A percentile compares a stretch with the other conserved stretches of the same genome.
These are phyloP conservation scores for Exidia glandulosa DNA, from an alignment of 768 basidiomycete genomes.

Conservation along the genomic window DNA sequence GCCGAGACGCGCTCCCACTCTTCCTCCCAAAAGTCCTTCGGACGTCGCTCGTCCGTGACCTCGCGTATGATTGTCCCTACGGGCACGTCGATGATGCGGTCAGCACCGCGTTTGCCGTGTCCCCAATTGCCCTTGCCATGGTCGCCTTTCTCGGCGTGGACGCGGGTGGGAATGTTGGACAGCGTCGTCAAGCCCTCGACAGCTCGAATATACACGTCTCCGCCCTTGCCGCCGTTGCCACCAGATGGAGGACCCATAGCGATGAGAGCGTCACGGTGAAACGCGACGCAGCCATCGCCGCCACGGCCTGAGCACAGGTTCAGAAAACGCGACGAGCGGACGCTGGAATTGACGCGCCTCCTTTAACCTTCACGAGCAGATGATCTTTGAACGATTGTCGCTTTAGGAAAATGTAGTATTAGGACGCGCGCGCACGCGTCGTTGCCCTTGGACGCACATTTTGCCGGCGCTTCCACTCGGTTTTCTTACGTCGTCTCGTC, in stretches of 20 bases:
- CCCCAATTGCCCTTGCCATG: conserved; percentile 81
- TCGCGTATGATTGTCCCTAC: conserved; percentile 84
- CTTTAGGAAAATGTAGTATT: not conserved
- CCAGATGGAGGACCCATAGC: conserved; percentile 85
- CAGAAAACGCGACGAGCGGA: conserved; percentile 10
- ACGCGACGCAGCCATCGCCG: conserved; percentile 86
- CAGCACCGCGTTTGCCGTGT: conserved; percentile 65
- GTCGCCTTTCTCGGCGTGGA: conserved; percentile 54
- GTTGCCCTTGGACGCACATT: not conserved
- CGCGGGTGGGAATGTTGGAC: conserved; percentile 53
- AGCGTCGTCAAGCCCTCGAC: conserved; percentile 70
- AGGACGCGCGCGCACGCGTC: too few species aligned
- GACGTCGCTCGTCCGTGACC: conserved; percentile 49
- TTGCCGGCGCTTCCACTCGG: conserved; percentile 65
- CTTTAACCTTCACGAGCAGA: not conserved
- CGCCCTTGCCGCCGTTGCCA: conserved; percentile 84
- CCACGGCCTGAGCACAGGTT: conserved; percentile 52
- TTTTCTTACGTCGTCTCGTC: conserved; percentile 39
- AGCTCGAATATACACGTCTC: conserved; percentile 76
- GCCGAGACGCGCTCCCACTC: conserved; percentile 32
- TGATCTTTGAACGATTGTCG: not conserved
- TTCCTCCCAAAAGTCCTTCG: conserved; percentile 60
- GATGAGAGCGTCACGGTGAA: conserved; percentile 81
- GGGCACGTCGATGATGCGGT: conserved; percentile 71
- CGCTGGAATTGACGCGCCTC: conserved; percentile 1